Evolutionary conservation across 495 filamentous ascomycete genomes (phyloP), one percentile per base, ranked within the genome.

Genomic region (Aspergillus cavernicola): DNA sequence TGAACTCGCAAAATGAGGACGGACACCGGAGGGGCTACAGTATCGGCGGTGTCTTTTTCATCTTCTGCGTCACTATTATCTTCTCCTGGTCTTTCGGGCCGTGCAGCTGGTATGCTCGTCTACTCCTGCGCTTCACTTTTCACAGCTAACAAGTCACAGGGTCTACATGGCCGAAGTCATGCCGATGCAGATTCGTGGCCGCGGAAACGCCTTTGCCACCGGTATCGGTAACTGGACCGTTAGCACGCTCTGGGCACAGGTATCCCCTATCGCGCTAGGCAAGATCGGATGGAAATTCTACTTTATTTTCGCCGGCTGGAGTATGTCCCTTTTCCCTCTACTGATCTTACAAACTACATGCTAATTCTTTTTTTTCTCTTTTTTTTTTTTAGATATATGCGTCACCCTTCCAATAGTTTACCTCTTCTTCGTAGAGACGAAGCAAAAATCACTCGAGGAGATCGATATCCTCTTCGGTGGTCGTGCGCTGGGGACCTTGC

Each of bases 351-450:
- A n/a, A n/a, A n/a, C n/a, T n/a, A n/a, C n/a, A n/a, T n/a, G n/a
- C n/a, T n/a, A n/a, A n/a, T n/a, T n/a, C n/a, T n/a, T n/a, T n/a
- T n/a, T n/a, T n/a, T n/a, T n/a, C n/a, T n/a, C n/a, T n/a, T n/a
- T n/a, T n/a, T n/a, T n/a, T n/a, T n/a, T n/a, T 28, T 26, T 57
- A 67, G 70, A 73, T 59, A 42, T 69, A 8, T 62, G 55, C 31
- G 44, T 73, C 52, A 53, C 67, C 10, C 38, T 72, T 37, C 66
- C 67, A 0, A 66, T 73, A 0, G 69, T 84, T 8, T 80, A 71
- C 57, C 73, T 82, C 60, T 66, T 78, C 31, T 81, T 81, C 59
- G 74, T 73, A 39, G 79, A 84, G 60, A 82, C 79, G 0, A 82
- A 79, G 43, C 73, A 77, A 45, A 67, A 82, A 32, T 71, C 71